Conservation (phyloP, 177 flowering plant species). For the Vitis hybrid region DNA sequence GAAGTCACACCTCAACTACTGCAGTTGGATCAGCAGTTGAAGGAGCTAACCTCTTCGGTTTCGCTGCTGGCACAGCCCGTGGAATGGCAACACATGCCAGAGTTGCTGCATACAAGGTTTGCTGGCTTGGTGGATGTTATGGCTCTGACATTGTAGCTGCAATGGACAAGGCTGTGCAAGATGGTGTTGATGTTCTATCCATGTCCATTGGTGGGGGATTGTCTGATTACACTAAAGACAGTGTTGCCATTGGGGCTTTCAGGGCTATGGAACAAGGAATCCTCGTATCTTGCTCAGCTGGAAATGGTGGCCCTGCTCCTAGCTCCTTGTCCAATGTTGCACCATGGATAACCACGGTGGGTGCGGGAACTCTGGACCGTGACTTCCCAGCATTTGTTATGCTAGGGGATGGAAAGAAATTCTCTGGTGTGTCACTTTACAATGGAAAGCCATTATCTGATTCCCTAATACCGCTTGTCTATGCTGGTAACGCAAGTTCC, state of each 20-base stretch:
- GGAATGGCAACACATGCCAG: conserved; percentile 73
- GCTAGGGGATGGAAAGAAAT: conserved; percentile 54
- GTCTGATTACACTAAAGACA: conserved; percentile 46
- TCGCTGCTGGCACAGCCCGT: conserved; percentile 63
- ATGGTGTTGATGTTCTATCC: conserved; percentile 67
- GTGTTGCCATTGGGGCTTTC: conserved; percentile 64
- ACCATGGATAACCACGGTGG: conserved; percentile 72
- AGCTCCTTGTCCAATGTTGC: conserved; percentile 56
- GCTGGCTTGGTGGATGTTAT: conserved; percentile 68
- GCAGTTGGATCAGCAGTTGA: conserved; percentile 59
- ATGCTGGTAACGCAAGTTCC: conserved; percentile 48
- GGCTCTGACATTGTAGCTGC: conserved; percentile 58
- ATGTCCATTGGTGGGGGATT: conserved; percentile 62
- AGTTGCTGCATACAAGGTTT: conserved; percentile 64
- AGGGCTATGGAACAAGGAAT: conserved; percentile 54
- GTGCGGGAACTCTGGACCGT: conserved; percentile 68
- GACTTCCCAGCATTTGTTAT: conserved; percentile 57
- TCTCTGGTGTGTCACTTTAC: conserved; percentile 57
- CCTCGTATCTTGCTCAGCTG: conserved; percentile 67
- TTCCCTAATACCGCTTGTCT: conserved; percentile 32
- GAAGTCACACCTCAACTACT: conserved; percentile 70
- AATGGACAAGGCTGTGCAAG: conserved; percentile 61
- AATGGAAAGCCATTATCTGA: conserved; percentile 38
- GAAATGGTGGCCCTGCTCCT: conserved; percentile 56
- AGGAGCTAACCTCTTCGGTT: conserved; percentile 54